Base-by-base conservation (phyloP, 208 protist genomes). In the Angomonas ambiguus region DNA sequence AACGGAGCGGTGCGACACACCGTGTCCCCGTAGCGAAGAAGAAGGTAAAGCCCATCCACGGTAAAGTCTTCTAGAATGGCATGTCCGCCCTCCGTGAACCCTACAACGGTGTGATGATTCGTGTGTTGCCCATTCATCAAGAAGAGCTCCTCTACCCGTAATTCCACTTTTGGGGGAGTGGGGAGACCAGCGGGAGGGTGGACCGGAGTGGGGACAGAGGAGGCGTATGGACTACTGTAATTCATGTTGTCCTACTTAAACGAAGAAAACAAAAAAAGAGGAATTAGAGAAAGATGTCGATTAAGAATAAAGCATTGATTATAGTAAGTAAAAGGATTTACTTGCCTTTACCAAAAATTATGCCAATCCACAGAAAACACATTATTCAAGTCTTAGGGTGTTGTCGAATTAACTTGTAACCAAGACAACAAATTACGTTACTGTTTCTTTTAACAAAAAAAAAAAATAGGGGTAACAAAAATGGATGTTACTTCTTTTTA, bases 41-140 rank as follows among this genome's bases (percentile, higher is more conserved):
- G 72, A 16, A 87, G 62, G 64, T 91, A 91, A 16, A 91, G 60
- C 10, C 85, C 85, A 45, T 45, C 38, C 38, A 45, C 38, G 38
- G 38, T 45, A 16, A 45, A 45, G 38, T 45, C 38, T 16, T 45
- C 38, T 16, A 45, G 16, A 8, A 45, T 16, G 38, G 38, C 38
- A 16, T 45, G 16, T 8, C 38, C 38, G 8, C 16, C 38, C 16
- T 45, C 16, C 11, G 11, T 45, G 16, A 45, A 45, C 38, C 38
- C 38, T 45, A 45, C 8, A 45, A 45, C 16, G 16, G 38, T 45
- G 38, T 45, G 38, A 45, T 45, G 38, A 45, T 45, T 45, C 11
- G 38, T 45, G 38, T 45, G 38, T 16, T n/a, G 11, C 38, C 38
- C 38, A 16, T 16, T 16, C 11, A 45, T 16, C 16, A 45, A 16